phyloP scores from a whole-genome alignment of 2,329 filamentous ascomycete species.

The Aspergillus tubingensis region DNA sequence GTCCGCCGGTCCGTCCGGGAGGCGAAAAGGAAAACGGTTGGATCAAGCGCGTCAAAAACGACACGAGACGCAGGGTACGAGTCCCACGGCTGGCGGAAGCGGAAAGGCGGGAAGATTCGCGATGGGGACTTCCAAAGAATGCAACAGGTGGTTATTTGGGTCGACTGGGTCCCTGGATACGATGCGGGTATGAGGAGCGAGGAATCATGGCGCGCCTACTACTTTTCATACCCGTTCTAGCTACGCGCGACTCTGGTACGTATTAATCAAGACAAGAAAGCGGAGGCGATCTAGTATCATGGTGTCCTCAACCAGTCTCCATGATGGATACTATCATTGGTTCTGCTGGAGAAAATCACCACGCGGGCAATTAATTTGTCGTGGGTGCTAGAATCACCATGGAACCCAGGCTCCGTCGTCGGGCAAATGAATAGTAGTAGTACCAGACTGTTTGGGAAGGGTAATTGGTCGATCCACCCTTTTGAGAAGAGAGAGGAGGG shows the following conservation, averaged over 20 bases:
- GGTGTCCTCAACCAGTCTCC: neutral
- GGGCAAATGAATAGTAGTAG: neutral
- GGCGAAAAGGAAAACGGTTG: constrained; percentile 25
- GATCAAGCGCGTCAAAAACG: constrained; percentile 24
- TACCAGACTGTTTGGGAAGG: constrained; percentile 5
- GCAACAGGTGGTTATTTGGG: constrained; percentile 20
- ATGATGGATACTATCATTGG: constrained; percentile 12
- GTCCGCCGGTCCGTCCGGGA: constrained; percentile 27
- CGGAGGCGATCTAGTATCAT: constrained; percentile 1
- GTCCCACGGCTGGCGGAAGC: constrained; percentile 24
- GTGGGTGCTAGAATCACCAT: constrained; percentile 7
- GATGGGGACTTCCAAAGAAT: constrained; percentile 22
- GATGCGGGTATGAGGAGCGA: constrained; percentile 4
- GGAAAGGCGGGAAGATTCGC: constrained; percentile 26
- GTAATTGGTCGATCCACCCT: neutral
- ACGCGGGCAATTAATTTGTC: constrained; percentile 16
- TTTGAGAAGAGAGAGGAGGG: neutral
- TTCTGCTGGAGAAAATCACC: constrained; percentile 13
- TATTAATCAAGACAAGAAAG: neutral
- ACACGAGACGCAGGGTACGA: constrained; percentile 24
- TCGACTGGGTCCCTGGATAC: constrained; percentile 21
- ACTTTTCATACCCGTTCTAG: neutral
- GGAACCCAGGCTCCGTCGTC: constrained; percentile 11
- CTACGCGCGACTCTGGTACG: neutral
- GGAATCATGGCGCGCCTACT: neutral